Base-by-base conservation (phyloP, 768 basidiomycete species). In the Hypsizygus marmoreus region DNA sequence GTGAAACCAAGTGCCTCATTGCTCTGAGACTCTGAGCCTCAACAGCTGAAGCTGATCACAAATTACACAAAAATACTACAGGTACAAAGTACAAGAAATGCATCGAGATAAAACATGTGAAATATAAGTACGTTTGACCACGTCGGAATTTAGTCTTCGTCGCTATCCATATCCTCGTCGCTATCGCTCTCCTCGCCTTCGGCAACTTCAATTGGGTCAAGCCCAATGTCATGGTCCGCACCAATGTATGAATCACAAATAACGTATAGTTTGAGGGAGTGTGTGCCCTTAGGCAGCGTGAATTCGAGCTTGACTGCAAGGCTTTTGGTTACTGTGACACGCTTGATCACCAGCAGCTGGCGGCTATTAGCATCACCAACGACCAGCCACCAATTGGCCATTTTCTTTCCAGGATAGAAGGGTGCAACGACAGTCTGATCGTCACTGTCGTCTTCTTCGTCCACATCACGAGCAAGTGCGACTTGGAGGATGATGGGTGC, bases 381-480 rank as follows among this genome's bases (percentile, higher is more conserved):
- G 36, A 98, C 94, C 25, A 97, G 77, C 95, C 95, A 98, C 95
- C 95, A 98, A 59, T 93, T 94, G 45, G 89, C 83, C 66, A 92
- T 80, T 75, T 97, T 97, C 67, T 86, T 87, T 43, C 70, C 74
- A 0, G 95, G 95, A 72, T 89, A 98, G 70, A 85, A 89, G 0
- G 97, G 95, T 0, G 97, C 95, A n/a, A 97, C 79, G 25, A 95
- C 95, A 3, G 72, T 73, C 61, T 92, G 88, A 55, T 91, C 86
- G 48, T 81, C 80, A 9, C 76, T 79, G 32, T 56, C 55, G 47
- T 88, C 89, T 26, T 87, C 82, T 33, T 85, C 86, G 50, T 94
- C 91, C 1, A 77, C 82, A 43, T 98, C 95, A 14, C 87, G 80
- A 23, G 87, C 78, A 10, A 98, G 81, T 0, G 77, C 68, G 31